Conservation (phyloP, 176 grass and related monocot species). For the Aegilops tauschii region DNA sequence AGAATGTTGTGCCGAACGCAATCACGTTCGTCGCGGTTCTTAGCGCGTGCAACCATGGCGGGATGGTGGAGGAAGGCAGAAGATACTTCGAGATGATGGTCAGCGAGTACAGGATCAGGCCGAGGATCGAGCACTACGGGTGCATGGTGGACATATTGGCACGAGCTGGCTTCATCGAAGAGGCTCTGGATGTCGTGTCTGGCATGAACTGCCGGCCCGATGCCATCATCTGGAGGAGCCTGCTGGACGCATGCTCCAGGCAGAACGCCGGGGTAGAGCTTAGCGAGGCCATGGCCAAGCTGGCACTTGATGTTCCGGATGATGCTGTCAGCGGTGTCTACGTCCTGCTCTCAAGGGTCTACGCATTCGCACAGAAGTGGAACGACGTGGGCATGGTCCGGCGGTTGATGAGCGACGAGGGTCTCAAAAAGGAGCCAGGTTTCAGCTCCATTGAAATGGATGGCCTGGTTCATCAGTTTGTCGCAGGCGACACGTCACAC, state of each 20-base stretch:
- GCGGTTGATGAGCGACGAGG: constrained; percentile 57
- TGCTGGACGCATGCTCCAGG: constrained; percentile 69
- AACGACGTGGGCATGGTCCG: constrained; percentile 77
- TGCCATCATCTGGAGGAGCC: constrained; percentile 86
- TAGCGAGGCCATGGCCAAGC: constrained; percentile 65
- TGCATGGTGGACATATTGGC: constrained; percentile 90
- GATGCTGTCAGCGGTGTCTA: constrained; percentile 65
- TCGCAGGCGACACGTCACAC: constrained; percentile 74
- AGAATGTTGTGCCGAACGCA: constrained; percentile 46
- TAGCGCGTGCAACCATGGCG: constrained; percentile 77
- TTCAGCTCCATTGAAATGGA: constrained; percentile 84
- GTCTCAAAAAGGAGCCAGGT: constrained; percentile 72
- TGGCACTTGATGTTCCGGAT: constrained; percentile 62
- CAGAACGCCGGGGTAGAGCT: constrained; percentile 53
- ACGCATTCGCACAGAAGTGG: constrained; percentile 67
- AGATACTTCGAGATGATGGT: constrained; percentile 63
- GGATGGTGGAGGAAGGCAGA: constrained; percentile 55
- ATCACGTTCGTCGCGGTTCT: constrained; percentile 73
- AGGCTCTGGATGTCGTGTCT: constrained; percentile 60
- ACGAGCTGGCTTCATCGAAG: constrained; percentile 66
- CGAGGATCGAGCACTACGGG: constrained; percentile 79
- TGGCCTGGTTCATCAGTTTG: constrained; percentile 66
- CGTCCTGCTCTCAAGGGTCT: constrained; percentile 76
- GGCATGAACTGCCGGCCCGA: constrained; percentile 65
- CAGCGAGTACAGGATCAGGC: constrained; percentile 40